Base-by-base conservation (phyloP, 2,329 filamentous ascomycete species). In the Penicillium sclerotigenum region DNA sequence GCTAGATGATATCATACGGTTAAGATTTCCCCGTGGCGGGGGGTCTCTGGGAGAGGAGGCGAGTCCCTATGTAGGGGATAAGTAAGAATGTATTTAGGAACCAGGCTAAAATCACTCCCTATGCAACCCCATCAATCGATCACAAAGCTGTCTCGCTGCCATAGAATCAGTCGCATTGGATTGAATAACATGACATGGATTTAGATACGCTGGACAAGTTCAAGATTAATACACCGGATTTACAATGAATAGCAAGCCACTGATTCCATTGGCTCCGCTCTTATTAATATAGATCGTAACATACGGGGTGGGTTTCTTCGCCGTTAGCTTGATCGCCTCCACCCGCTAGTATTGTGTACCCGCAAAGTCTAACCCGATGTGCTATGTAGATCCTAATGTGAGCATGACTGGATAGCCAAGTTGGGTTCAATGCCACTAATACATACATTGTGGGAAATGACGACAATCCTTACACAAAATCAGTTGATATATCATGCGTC, bases 31-130 rank as follows among this genome's bases (percentile, higher is more conserved):
- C 9, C 11, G 3, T 45, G 20, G 7, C 18, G 36, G 29, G 16
- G 33, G n/a, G n/a, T n/a, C n/a, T n/a, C 20, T 36, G 10, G 24
- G n/a, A 52, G 4, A 28, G 28, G 28, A 24, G 9, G 24, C 24
- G 13, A 16, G 16, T 26, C 10, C 43, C n/a, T 33, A 3, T 22
- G n/a, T 26, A 37, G 28, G 36, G 34, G 16, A n/a, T 40, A 38
- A 46, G 20, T 31, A 8, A 11, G 26, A 16, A 34, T 46, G 5
- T 67, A 88, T 86, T 61, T 36, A 53, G 46, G 48, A 53, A 58
- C 48, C 40, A 49, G 41, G 33, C 29, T n/a, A 43, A 31, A 10
- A 5, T 20, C 18, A n/a, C 34, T 31, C 16, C 11, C 7, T 13
- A 24, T 36, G 10, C 24, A 16, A 29, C 9, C 13, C 22, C 4